Percentiles rank a stretch among this genome's conserved stretches.
phyloP scores from a whole-genome alignment of 352 stramenopile species.

The Halophytophthora polymorphica region DNA sequence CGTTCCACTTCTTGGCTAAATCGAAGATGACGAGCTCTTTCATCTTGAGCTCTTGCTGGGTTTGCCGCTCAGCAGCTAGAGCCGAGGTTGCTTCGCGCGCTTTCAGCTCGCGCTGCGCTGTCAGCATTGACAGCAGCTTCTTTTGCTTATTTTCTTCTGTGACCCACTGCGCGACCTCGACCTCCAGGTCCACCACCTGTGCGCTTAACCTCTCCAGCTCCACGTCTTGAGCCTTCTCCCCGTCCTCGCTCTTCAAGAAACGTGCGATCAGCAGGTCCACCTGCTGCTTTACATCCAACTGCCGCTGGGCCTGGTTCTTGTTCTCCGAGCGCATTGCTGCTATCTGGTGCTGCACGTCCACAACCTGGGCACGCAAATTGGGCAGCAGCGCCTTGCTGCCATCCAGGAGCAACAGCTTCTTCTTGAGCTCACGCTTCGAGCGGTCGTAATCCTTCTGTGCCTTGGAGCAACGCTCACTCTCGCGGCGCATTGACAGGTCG shows the following conservation, averaged over 20 bases:
- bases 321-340: slow-evolving; percentile 60
- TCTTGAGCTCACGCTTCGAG: slow-evolving; percentile 86
- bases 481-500: slow-evolving; percentile 45
- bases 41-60: slow-evolving; percentile 89
- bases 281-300: slow-evolving; percentile 88
- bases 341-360: slow-evolving; percentile 75
- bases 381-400: slow-evolving; percentile 69
- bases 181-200: slow-evolving; percentile 73
- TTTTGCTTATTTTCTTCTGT: slow-evolving; percentile 85
- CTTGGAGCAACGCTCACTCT: slow-evolving; percentile 61
- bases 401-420: slow-evolving; percentile 84
- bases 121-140: slow-evolving; percentile 87
- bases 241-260: slow-evolving; percentile 85
- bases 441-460: slow-evolving; percentile 80
- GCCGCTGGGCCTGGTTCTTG: slow-evolving; percentile 53
- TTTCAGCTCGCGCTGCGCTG: slow-evolving; percentile 90
- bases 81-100: slow-evolving; percentile 78
- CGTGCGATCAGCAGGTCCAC: slow-evolving; percentile 88
- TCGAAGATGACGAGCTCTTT: slow-evolving; percentile 93
- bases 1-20: slow-evolving; percentile 93
- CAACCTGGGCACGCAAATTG: slow-evolving; percentile 75
- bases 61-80: slow-evolving; percentile 77
- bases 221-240: slow-evolving; percentile 66
- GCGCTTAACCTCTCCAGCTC: slow-evolving; percentile 62
- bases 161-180: slow-evolving; percentile 85